Evolutionary conservation across 441 rosid species (phyloP), one percentile per base, ranked within the genome.

Genomic region (Brassica balearica): DNA sequence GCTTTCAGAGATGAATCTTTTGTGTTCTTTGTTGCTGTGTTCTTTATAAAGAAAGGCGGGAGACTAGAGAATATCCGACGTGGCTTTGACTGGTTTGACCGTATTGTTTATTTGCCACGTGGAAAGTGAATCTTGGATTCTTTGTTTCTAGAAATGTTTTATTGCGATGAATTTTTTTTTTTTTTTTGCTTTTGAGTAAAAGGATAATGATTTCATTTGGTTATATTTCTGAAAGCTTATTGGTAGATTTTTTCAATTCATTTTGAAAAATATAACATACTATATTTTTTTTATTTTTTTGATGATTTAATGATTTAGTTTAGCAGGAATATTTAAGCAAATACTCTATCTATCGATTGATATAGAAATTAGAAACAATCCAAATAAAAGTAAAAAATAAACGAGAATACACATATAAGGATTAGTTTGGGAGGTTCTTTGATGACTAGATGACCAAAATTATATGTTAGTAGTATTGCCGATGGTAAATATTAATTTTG

Each of bases 31-130:
- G 8, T 17, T 59, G 34, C 34, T 29, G 32, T 62, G 64, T 20
- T 48, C 48, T 36, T 66, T 48, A 65, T 65, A 38, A 68, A 60
- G 38, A 22, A 70, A 71, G 56, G 69, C 64, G 82, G 73, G 80
- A 66, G 78, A 11, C 70, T 15, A 5, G 74, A 79, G 55, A 84
- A 79, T 79, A 85, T 84, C 87, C 88, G 85, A 88, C 86, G 78
- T 73, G 64, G 71, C 53, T 68, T 84, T 79, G 73, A 77, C 75
- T 69, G 78, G 46, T 63, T 83, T 78, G 80, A 77, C 81, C 65
- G 32, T 10, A 7, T 14, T 51, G 0, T 0, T 1, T 0, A 2
- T 12, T 0, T 0, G 71, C 20, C 83, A 72, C 83, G 80, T 80
- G 67, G 83, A 76, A 75, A 67, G 65, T 65, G 60, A 15, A 29